A percentile compares a stretch with the other conserved stretches of the same genome.
Conservation (phyloP, 2,329 filamentous ascomycete genomes). For the Claviceps arundinis region DNA sequence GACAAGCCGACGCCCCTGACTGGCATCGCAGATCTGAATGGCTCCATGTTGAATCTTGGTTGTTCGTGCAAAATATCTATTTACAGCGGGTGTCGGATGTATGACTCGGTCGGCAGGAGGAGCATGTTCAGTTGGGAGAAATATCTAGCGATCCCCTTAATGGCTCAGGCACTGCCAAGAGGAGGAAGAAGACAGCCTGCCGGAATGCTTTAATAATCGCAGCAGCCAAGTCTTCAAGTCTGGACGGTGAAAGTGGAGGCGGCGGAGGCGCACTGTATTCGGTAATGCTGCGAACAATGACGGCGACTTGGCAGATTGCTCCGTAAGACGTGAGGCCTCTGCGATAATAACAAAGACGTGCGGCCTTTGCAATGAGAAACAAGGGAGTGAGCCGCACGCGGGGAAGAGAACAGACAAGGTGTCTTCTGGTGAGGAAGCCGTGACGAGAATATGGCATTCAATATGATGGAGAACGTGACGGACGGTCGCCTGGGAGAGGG, state of each 20-base stretch:
- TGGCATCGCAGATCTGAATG: slow-evolving; percentile 1
- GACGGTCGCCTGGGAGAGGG: not conserved
- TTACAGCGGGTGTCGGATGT: not conserved
- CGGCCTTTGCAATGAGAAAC: too few species aligned
- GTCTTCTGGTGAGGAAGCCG: not conserved
- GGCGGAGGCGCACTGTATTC: too few species aligned
- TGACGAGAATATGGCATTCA: not conserved
- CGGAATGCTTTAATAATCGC: not conserved
- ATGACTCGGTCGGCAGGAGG: not conserved
- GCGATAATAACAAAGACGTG: too few species aligned
- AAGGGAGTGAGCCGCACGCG: too few species aligned
- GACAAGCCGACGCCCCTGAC: slow-evolving; percentile 1
- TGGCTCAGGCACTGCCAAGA: not conserved
- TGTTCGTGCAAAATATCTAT: not conserved
- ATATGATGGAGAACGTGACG: not conserved
- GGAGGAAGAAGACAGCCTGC: not conserved
- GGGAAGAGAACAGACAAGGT: too few species aligned
- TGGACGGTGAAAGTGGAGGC: too few species aligned
- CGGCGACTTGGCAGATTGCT: too few species aligned
- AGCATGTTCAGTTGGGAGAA: slow-evolving; percentile 6
- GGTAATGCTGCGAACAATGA: too few species aligned
- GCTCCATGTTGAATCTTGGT: slow-evolving; percentile 3
- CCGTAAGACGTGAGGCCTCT: too few species aligned
- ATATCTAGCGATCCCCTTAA: not conserved
- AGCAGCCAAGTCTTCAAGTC: not conserved